A percentile compares a stretch with the other conserved stretches of the same genome.
Evolutionary conservation across 352 stramenopile species (phyloP).

Genomic region (Detonula confervacea): DNA sequence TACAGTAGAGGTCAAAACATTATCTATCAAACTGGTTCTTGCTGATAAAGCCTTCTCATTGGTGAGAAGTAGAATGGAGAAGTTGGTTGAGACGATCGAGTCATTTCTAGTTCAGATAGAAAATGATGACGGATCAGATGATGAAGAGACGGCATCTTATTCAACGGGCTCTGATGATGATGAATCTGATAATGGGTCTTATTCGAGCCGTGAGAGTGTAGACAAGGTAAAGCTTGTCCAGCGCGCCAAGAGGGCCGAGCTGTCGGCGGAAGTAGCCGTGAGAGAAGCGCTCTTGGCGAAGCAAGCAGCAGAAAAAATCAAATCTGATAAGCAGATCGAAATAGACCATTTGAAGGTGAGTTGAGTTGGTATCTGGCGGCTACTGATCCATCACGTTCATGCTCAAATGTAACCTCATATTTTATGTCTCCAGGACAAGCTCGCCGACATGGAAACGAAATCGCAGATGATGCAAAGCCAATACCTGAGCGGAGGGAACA

Average conservation of each 20-base stretch:
- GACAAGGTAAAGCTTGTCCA: conserved; percentile 57
- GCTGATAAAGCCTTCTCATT: conserved; percentile 81
- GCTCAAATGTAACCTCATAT: no score
- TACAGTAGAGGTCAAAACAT: conserved; percentile 79
- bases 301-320: conserved; percentile 62
- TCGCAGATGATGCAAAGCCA: conserved; percentile 51
- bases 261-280: conserved; percentile 74
- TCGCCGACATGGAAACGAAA: conserved; percentile 72
- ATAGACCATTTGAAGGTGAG: conserved; percentile 67
- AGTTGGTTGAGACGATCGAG: conserved; percentile 81
- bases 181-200: conserved; percentile 19
- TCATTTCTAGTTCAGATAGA: conserved; percentile 77
- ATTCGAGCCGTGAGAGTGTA: conserved; percentile 25
- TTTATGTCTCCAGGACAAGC: conserved; percentile 46
- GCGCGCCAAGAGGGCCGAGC: conserved; percentile 60
- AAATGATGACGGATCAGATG: conserved; percentile 56
- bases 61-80: conserved; percentile 73
- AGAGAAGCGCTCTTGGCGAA: conserved; percentile 74
- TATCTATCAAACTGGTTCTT: conserved; percentile 78
- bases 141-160: conserved; percentile 28
- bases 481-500: conserved; percentile 29
- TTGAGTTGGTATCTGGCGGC: no score
- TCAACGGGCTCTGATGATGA: conserved; percentile 27
- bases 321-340: conserved; percentile 73
- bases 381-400: conserved; percentile 10